Conservation (phyloP, 192 early-diverging fungal species). For the Glomus cerebriforme region DNA sequence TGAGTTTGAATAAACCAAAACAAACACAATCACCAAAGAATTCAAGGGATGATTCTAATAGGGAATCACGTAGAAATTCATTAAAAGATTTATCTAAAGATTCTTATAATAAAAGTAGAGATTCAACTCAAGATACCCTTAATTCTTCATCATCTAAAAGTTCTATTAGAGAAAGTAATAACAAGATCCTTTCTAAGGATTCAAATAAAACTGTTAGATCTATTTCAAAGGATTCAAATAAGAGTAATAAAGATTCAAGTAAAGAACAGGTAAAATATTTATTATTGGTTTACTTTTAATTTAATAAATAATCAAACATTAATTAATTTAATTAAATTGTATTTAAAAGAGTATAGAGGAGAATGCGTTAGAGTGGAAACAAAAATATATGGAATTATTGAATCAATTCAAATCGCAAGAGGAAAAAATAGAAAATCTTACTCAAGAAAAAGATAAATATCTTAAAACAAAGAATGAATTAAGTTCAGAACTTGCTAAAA, state of each 20-base stretch:
- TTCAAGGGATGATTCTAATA: not conserved
- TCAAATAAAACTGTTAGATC: not conserved
- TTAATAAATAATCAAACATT: not conserved
- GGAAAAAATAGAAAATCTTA: not conserved
- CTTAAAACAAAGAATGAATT: not conserved
- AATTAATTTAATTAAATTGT: not conserved
- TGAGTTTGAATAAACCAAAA: not conserved
- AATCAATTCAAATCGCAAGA: not conserved
- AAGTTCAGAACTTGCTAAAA: not conserved
- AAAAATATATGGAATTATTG: conserved; percentile 8
- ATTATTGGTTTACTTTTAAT: not conserved
- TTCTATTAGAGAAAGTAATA: not conserved
- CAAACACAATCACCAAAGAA: not conserved
- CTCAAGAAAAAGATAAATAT: not conserved
- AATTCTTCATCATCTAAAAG: not conserved
- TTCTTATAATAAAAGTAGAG: not conserved
- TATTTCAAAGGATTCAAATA: not conserved
- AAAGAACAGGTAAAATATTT: not conserved
- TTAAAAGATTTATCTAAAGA: not conserved
- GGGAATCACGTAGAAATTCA: not conserved
- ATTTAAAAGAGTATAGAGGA: not conserved
- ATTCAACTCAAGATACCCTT: not conserved
- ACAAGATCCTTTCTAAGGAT: not conserved
- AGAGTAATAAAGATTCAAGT: not conserved
- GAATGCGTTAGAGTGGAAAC: not conserved